Evolutionary conservation across 257 asterid genomes (phyloP), one percentile per base, ranked within the genome.

Genomic region (Sherardia arvensis): DNA sequence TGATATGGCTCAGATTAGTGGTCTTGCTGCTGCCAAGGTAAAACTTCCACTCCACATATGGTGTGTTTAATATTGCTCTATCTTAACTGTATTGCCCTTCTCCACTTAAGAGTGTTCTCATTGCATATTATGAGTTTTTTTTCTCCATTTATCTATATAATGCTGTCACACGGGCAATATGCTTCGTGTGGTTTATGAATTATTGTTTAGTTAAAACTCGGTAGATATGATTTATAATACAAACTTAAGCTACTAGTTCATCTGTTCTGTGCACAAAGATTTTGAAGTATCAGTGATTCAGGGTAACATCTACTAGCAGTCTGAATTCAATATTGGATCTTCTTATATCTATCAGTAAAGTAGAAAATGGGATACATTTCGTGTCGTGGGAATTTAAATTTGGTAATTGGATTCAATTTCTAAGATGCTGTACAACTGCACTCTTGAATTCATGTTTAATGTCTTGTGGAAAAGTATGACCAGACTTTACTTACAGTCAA

Each of bases 1-100:
- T 56, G 97, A 90, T 68, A 90, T 90, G 95, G 97, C 97, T 71
- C 95, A 87, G 73, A 87, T 78, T 65, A 90, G 97, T 23, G 97
- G 95, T 51, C 94, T 90, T 65, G 71, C 87, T 80, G 88, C 97
- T 71, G 94, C 97, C 20, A 85, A 90, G 90, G 97, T 90, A 66
- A 73, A 47, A 14, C 43, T 23, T 33, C 32, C 14, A 40, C 28
- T 55, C 48, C 59, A 7, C 4, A 23, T 57, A 25, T 25, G 61
- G 12, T 64, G 22, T 34, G 59, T 55, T 67, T 55, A 38, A 36
- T 65, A 38, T 62, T 40, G 14, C 53, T 18, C 22, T 71, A 25
- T 64, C 29, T 17, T 9, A 53, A 5, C 62, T 33, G 7, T 8
- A 7, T 55, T 38, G 14, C 47, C 14, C 47, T 40, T 14, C 47